Conservation (phyloP, 2,329 filamentous ascomycete species). For the Xylariomycetidae sp. region DNA sequence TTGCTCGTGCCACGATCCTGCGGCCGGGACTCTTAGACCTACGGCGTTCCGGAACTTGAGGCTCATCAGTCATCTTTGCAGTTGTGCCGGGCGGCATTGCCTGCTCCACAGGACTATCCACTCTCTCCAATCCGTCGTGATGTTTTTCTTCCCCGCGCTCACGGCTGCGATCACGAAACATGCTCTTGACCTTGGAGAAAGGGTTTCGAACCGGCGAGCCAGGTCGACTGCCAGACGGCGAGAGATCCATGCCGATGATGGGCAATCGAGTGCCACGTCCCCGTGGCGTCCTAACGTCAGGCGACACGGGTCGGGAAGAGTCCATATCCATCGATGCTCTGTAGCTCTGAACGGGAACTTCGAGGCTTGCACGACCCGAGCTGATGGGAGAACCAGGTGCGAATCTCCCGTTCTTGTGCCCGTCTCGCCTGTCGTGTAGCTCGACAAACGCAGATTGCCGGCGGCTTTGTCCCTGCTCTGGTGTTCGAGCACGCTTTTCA, state of each 20-base stretch:
- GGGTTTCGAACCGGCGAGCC: constrained; percentile 59
- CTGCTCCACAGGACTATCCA: constrained; percentile 23
- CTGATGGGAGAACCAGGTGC: constrained; percentile 25
- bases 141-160: constrained; percentile 35
- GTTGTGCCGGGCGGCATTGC: constrained; percentile 19
- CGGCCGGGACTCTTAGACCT: constrained; percentile 34
- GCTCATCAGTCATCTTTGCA: constrained; percentile 23
- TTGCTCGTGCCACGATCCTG: constrained; percentile 29
- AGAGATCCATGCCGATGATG: constrained; percentile 56
- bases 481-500: constrained; percentile 11
- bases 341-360: constrained; percentile 36
- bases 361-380: constrained; percentile 38
- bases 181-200: constrained; percentile 48
- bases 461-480: constrained; percentile 9
- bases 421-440: constrained; percentile 11
- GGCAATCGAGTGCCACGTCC: constrained; percentile 47
- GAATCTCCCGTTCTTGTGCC: constrained; percentile 10
- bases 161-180: constrained; percentile 48
- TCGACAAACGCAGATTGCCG: too few species aligned
- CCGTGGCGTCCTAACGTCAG: constrained; percentile 39
- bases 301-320: constrained; percentile 44
- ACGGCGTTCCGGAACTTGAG: constrained; percentile 21
- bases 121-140: constrained; percentile 29
- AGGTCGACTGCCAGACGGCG: constrained; percentile 55
- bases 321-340: constrained; percentile 38